Evolutionary conservation across 2,329 filamentous ascomycete species (phyloP), one percentile per base, ranked within the genome.

Genomic region (Phaeosphaeriaceae sp.): DNA sequence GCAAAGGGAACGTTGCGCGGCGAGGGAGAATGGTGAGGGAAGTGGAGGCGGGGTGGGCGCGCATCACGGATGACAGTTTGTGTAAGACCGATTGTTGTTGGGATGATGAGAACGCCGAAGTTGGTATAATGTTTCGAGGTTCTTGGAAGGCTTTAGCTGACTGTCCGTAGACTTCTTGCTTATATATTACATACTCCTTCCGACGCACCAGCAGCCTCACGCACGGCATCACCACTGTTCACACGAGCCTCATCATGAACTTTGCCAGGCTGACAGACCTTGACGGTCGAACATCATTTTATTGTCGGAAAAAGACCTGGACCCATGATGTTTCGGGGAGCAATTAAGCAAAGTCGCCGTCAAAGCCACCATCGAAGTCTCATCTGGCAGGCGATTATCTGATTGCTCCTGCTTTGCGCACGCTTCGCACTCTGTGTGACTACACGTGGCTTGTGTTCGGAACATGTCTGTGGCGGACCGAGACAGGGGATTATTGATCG

Each of bases 21-120:
- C 60, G 57, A 9, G 44, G 49, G 19, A 47, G 35, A 28, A 68
- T 66, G 19, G 52, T 56, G n/a, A 67, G 67, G 19, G 64, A 66
- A 17, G 65, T 60, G 19, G 63, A 67, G 10, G 10, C 49, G 10
- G 56, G 61, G 32, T 59, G 59, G 10, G 8, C 35, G 35, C 60
- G 61, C 43, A 28, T 28, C 19, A n/a, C 19, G 21, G 5, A 40
- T 13, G 3, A 13, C 15, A 17, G 2, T 2, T 40, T 40, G 11
- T 40, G 35, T 15, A 8, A 40, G 35, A 17, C n/a, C n/a, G 35
- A n/a, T 3, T 40, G 3, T 7, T 15, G 35, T 6, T n/a, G 35
- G 15, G 4, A 40, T n/a, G 15, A n/a, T 40, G 15, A 40, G 8
- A 7, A n/a, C 13, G 6, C 15, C 4, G n/a, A 40, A 17, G 3